phyloP scores from a whole-genome alignment of 1,284 basidiomycete genomes.

The Moesziomyces globuligerus region DNA sequence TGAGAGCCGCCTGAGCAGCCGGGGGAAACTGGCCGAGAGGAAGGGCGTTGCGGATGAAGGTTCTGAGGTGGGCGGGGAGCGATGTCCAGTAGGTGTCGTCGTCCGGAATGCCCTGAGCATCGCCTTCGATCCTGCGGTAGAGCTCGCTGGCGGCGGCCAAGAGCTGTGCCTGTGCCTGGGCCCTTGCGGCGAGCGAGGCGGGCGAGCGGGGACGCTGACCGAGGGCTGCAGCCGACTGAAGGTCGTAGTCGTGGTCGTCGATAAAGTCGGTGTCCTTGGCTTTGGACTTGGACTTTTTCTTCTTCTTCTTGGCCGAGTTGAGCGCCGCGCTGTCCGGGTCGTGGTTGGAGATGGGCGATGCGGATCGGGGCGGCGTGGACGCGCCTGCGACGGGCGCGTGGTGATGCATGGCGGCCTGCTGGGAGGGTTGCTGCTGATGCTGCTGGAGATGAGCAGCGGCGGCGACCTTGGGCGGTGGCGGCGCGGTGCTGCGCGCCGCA shows the following conservation, averaged over 20 bases:
- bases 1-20: slow-evolving; percentile 44
- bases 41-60: slow-evolving; percentile 73
- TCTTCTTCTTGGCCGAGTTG: slow-evolving; percentile 57
- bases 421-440: slow-evolving; percentile 16
- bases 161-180: slow-evolving; percentile 64
- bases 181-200: slow-evolving; percentile 51
- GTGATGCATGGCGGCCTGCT: slow-evolving; percentile 27
- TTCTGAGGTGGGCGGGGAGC: slow-evolving; percentile 72
- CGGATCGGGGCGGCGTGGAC: slow-evolving; percentile 36
- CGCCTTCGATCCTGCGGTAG: slow-evolving; percentile 65
- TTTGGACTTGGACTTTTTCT: slow-evolving; percentile 62
- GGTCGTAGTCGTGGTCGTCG: slow-evolving; percentile 43
- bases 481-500: slow-evolving; percentile 33
- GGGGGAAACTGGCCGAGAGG: slow-evolving; percentile 68
- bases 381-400: slow-evolving; percentile 29
- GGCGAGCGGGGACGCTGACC: slow-evolving; percentile 45
- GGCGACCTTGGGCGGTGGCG: slow-evolving; percentile 42
- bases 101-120: slow-evolving; percentile 66
- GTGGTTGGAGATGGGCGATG: slow-evolving; percentile 34
- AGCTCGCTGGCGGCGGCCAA: slow-evolving; percentile 65
- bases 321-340: slow-evolving; percentile 32
- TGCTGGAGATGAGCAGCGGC: slow-evolving; percentile 47
- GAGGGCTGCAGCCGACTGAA: slow-evolving; percentile 36
- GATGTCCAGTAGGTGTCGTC: slow-evolving; percentile 74
- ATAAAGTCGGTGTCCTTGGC: slow-evolving; percentile 44